A percentile compares a stretch with the other conserved stretches of the same genome.
Evolutionary conservation across 2,329 filamentous ascomycete species (phyloP).

Genomic region (Aspergillus nomiae): DNA sequence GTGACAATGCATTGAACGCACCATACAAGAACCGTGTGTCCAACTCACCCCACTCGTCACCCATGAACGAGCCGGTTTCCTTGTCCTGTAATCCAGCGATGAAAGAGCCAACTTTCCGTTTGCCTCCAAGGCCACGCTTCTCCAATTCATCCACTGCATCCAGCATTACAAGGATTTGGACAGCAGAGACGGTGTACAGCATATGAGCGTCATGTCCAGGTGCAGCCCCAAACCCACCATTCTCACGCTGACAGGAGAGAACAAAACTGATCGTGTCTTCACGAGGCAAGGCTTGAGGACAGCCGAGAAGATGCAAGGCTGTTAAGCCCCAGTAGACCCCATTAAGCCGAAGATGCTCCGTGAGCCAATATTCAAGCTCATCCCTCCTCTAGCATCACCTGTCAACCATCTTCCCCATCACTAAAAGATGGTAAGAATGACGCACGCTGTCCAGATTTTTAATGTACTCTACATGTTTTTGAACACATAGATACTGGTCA

Average conservation of each 20-base stretch:
- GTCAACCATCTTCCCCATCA: conserved; percentile 30
- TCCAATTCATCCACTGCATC: conserved; percentile 86
- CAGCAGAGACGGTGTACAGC: conserved; percentile 91
- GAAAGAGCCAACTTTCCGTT: conserved; percentile 73
- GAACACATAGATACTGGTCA: conserved; percentile 55
- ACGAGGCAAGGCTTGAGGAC: conserved; percentile 78
- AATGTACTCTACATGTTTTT: conserved; percentile 86
- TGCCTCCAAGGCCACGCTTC: conserved; percentile 64
- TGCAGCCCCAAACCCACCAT: conserved; percentile 89
- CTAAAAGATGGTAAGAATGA: conserved; percentile 33
- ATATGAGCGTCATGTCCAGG: conserved; percentile 95
- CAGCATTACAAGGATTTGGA: conserved; percentile 87
- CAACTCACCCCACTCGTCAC: conserved; percentile 94
- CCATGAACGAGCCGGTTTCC: conserved; percentile 82
- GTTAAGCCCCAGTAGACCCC: conserved; percentile 96
- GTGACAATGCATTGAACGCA: conserved; percentile 83
- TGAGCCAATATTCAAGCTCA: conserved; percentile 97
- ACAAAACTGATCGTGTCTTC: conserved; percentile 86
- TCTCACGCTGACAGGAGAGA: conserved; percentile 87
- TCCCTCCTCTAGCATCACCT: conserved; percentile 70
- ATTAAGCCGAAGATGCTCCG: conserved; percentile 92
- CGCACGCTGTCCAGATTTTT: conserved; percentile 84
- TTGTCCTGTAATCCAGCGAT: conserved; percentile 80
- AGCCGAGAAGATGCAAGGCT: conserved; percentile 79
- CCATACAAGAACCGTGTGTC: conserved; percentile 95